Percentiles rank a stretch among this genome's conserved stretches.
phyloP scores from a whole-genome alignment of 805 yeast genomes.

The Wickerhamomyces hampshirensis region DNA sequence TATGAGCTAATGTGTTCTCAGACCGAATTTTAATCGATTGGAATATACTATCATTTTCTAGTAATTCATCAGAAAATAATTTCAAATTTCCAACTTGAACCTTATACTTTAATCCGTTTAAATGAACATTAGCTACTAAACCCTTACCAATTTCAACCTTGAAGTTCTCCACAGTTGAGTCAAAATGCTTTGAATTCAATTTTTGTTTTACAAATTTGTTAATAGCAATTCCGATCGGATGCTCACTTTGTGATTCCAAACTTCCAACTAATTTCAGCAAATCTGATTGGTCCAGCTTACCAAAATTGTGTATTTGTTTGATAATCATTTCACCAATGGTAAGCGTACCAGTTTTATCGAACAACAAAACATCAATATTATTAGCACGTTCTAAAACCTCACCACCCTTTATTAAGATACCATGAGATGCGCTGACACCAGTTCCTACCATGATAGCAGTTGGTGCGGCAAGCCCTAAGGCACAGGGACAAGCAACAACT shows the following conservation, averaged over 20 bases:
- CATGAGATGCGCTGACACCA: constrained; percentile 88
- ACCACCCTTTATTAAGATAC: constrained; percentile 91
- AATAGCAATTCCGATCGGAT: constrained; percentile 81
- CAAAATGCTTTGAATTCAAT: constrained; percentile 5
- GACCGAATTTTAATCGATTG: constrained; percentile 21
- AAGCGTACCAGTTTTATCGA: constrained; percentile 95
- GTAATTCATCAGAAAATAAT: constrained; percentile 13
- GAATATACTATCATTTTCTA: constrained; percentile 12
- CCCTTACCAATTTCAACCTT: constrained; percentile 37
- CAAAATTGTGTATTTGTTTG: constrained; percentile 9
- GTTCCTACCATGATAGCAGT: constrained; percentile 99
- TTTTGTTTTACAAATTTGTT: constrained; percentile 30
- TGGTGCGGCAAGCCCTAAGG: constrained; percentile 95
- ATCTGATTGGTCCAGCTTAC: constrained; percentile 6
- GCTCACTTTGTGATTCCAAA: constrained; percentile 72
- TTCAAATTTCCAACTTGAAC: constrained; percentile 51
- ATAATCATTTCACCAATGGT: constrained; percentile 74
- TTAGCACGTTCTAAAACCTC: constrained; percentile 75
- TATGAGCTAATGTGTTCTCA: constrained; percentile 45
- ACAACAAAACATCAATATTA: constrained; percentile 59
- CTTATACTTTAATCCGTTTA: constrained; percentile 19
- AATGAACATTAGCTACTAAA: constrained; percentile 22
- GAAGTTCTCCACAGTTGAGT: constrained; percentile 16
- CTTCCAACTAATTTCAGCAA: constrained; percentile 51
- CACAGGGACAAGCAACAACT: constrained; percentile 99